A percentile compares a stretch with the other conserved stretches of the same genome.
These are phyloP conservation scores for Chenopodium berlandieri DNA, from an alignment of 148 eudicot species.

Conservation along the genomic window DNA sequence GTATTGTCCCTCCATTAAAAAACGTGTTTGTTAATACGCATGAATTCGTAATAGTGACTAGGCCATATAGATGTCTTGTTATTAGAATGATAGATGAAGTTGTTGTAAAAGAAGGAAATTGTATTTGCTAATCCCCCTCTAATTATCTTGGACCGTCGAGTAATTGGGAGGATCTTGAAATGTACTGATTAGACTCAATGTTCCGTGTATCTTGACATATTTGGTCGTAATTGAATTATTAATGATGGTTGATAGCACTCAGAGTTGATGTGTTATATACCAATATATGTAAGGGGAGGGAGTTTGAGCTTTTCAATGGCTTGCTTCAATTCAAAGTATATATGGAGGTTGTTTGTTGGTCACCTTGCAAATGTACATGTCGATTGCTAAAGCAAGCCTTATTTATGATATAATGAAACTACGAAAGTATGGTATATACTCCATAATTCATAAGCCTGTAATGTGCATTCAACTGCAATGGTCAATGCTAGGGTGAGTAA, in stretches of 20 bases:
- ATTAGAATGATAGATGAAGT: no score
- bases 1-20: no score
- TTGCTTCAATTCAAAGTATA: not conserved
- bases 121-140: no score
- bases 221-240: no score
- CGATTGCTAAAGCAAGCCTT: not conserved
- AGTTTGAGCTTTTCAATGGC: not conserved
- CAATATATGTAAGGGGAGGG: no score
- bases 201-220: not conserved
- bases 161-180: no score
- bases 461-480: not conserved
- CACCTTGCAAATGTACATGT: not conserved
- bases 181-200: not conserved
- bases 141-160: not conserved
- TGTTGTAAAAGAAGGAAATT: no score
- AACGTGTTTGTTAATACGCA: no score
- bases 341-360: not conserved
- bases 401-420: not conserved
- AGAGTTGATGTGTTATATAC: no score
- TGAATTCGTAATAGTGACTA: no score
- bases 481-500: constrained; percentile 11
- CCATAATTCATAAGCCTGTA: not conserved
- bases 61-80: no score
- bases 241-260: not conserved
- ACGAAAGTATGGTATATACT: no score